A percentile compares a stretch with the other conserved stretches of the same genome.
Evolutionary conservation across 2,329 filamentous ascomycete genomes (phyloP).

Genomic region (Bimuria novae-zelandiae): DNA sequence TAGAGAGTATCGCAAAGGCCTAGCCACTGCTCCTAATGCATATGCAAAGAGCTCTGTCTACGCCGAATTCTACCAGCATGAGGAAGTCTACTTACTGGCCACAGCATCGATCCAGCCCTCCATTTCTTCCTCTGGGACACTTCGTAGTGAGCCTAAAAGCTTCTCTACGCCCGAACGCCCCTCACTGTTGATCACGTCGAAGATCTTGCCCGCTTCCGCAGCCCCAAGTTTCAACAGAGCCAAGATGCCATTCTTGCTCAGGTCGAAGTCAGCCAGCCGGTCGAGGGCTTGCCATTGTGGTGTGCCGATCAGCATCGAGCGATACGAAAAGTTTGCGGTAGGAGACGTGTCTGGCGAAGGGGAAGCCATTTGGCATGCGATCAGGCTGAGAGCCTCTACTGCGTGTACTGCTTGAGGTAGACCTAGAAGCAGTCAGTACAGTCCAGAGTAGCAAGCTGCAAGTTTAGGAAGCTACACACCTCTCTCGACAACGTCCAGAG

Average conservation of each 20-base stretch:
- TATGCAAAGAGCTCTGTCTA: background rate
- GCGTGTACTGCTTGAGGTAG: background rate
- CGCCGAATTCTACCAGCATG: background rate
- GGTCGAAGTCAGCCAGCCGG: background rate
- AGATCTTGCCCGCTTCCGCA: background rate
- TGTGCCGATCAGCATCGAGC: background rate
- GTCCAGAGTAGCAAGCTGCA: background rate
- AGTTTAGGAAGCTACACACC: background rate
- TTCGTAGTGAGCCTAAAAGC: background rate
- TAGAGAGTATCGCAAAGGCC: background rate
- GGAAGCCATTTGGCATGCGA: background rate
- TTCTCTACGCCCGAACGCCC: background rate
- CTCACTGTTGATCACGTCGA: background rate
- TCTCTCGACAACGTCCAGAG: background rate
- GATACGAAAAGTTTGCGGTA: background rate
- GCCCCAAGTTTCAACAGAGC: background rate
- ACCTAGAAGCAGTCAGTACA: background rate
- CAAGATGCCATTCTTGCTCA: conserved; percentile 6
- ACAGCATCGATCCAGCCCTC: background rate
- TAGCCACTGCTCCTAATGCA: background rate
- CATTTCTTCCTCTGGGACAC: background rate
- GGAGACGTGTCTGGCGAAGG: background rate
- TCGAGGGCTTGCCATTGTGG: background rate
- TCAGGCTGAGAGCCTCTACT: background rate
- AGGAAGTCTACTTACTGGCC: conserved; percentile 2